phyloP scores from a whole-genome alignment of 345 rosid genomes.

The Sonneratia caseolaris region DNA sequence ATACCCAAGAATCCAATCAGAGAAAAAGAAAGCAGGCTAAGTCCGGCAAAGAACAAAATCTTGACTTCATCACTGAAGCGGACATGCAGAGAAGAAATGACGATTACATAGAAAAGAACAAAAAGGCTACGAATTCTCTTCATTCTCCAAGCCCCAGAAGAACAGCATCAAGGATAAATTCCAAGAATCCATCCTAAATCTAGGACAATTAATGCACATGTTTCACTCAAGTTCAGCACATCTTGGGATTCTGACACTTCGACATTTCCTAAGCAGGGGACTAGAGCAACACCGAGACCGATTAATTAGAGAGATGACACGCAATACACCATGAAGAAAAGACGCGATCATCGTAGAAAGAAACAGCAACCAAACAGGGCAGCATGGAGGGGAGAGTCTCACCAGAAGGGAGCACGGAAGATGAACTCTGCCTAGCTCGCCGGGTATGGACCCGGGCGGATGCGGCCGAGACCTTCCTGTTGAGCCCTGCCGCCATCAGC shows the following conservation, averaged over 20 bases:
- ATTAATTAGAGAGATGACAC: background rate
- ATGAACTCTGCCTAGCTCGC: slow-evolving; percentile 26
- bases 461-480: slow-evolving; percentile 47
- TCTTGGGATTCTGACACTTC: background rate
- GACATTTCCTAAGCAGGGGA: background rate
- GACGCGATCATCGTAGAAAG: background rate
- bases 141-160: too few relatives aligned
- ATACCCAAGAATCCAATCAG: background rate
- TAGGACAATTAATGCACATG: background rate
- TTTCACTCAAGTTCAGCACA: background rate
- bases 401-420: slow-evolving; percentile 35
- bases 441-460: slow-evolving; percentile 52
- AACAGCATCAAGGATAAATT: background rate
- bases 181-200: background rate
- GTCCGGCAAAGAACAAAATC: background rate
- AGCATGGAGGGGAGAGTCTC: background rate
- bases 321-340: background rate
- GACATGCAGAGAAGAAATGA: background rate
- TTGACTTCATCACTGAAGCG: background rate
- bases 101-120: background rate
- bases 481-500: slow-evolving; percentile 34
- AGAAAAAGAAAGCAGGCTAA: background rate
- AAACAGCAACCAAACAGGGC: background rate
- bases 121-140: too few relatives aligned
- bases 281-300: background rate